These are phyloP conservation scores for Wallacemonas sp. DNA, from an alignment of 208 protist species.

Conservation along the genomic window DNA sequence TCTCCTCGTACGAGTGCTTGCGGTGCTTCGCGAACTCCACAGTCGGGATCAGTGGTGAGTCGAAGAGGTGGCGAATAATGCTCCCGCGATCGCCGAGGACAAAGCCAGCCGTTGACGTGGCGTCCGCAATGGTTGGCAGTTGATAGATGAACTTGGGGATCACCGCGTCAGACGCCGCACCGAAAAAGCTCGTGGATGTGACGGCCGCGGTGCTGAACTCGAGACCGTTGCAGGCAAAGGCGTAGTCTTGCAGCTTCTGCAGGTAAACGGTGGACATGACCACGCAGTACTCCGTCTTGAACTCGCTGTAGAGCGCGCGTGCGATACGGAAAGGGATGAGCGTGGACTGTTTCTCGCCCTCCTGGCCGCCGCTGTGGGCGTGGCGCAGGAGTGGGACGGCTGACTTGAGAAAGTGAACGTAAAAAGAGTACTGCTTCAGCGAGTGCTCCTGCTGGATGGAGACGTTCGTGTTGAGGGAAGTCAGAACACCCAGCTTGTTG, in stretches of 20 bases:
- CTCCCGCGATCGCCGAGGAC: constrained; percentile 50
- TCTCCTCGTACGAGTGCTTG: constrained; percentile 80
- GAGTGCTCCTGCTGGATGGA: constrained; percentile 85
- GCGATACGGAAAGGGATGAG: constrained; percentile 67
- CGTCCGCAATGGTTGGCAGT: constrained; percentile 55
- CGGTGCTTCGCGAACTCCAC: constrained; percentile 58
- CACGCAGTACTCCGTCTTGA: constrained; percentile 67
- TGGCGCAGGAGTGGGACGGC: constrained; percentile 58
- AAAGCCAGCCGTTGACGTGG: constrained; percentile 27
- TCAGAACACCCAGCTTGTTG: constrained; percentile 64
- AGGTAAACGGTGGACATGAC: constrained; percentile 79
- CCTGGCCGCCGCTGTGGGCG: constrained; percentile 20
- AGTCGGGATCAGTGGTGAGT: constrained; percentile 67
- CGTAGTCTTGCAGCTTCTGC: constrained; percentile 69
- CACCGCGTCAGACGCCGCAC: neutral
- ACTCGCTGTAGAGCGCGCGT: constrained; percentile 70
- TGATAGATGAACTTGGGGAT: constrained; percentile 31
- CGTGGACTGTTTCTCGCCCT: constrained; percentile 27
- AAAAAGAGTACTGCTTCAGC: constrained; percentile 63
- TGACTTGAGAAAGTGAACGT: constrained; percentile 71
- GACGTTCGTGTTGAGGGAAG: constrained; percentile 75
- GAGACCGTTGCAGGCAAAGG: constrained; percentile 73
- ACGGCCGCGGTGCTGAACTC: constrained; percentile 42
- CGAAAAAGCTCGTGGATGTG: constrained; percentile 14
- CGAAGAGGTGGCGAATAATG: constrained; percentile 54